Conservation (phyloP, 257 asterid genomes). For the Anisodus acutangulus region DNA sequence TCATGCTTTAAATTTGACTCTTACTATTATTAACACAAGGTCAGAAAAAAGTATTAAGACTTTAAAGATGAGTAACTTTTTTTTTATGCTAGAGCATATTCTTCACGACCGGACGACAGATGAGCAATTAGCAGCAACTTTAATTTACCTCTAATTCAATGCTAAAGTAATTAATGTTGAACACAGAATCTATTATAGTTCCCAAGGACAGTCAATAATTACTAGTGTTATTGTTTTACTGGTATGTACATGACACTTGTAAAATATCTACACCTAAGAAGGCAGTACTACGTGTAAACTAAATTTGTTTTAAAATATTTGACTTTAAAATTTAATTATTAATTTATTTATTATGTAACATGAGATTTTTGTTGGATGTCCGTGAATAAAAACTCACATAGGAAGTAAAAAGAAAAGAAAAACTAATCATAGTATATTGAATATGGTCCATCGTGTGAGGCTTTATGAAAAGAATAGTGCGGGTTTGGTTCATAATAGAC, state of each 20-base stretch:
- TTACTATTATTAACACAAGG: not conserved
- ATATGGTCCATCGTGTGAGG: no score
- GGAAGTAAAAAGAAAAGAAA: no score
- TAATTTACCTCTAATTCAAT: conserved; percentile 1
- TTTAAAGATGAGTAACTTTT: conserved; percentile 1
- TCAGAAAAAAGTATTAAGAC: not conserved
- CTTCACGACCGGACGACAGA: conserved; percentile 2
- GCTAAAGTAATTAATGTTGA: conserved; percentile 18
- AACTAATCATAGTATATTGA: no score
- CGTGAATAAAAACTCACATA: no score
- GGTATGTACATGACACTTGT: not conserved
- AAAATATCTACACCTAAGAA: not conserved
- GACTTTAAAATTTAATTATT: no score
- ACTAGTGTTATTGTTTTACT: not conserved
- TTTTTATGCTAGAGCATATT: conserved; percentile 14
- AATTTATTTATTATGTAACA: no score
- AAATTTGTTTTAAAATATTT: no score
- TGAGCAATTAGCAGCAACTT: conserved; percentile 1
- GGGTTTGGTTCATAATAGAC: no score
- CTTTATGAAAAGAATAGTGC: no score
- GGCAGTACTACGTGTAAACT: not conserved
- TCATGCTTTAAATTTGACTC: not conserved
- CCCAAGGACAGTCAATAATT: conserved; percentile 1
- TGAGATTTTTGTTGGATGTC: no score
- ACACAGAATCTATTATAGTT: not conserved